Evolutionary conservation across 1,284 basidiomycete genomes (phyloP).

Genomic region (Sutorius eximius): DNA sequence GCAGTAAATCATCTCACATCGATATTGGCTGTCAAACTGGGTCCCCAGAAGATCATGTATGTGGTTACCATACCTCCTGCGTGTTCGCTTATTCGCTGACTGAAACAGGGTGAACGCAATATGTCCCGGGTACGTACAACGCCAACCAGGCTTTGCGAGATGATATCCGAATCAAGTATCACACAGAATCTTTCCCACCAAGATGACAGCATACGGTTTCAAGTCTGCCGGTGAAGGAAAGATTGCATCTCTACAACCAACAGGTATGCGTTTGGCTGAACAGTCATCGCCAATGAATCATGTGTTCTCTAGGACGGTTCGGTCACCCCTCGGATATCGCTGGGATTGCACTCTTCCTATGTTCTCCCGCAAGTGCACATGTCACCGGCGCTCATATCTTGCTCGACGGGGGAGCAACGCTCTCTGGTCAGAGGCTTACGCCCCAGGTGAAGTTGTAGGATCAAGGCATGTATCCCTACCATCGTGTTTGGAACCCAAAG

Average conservation of each 20-base stretch:
- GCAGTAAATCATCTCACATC: slow-evolving; percentile 84
- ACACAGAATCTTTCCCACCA: slow-evolving; percentile 74
- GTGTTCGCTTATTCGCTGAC: background rate
- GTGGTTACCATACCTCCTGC: slow-evolving; percentile 23
- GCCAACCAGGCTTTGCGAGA: background rate
- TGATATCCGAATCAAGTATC: slow-evolving; percentile 2
- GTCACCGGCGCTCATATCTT: slow-evolving; percentile 72
- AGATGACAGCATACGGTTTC: slow-evolving; percentile 83
- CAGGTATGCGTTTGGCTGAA: slow-evolving; percentile 43
- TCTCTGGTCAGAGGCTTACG: slow-evolving; percentile 28
- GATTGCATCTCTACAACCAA: slow-evolving; percentile 56
- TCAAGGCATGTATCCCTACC: background rate
- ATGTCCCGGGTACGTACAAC: slow-evolving; percentile 58
- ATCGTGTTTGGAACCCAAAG: background rate
- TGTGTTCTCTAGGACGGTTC: slow-evolving; percentile 52
- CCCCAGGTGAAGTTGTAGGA: slow-evolving; percentile 43
- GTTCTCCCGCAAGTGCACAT: slow-evolving; percentile 70
- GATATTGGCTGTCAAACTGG: slow-evolving; percentile 69
- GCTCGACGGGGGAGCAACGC: slow-evolving; percentile 59
- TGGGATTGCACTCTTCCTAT: slow-evolving; percentile 72
- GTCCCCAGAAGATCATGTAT: slow-evolving; percentile 61
- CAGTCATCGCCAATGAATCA: background rate
- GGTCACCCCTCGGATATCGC: slow-evolving; percentile 74
- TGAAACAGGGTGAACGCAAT: slow-evolving; percentile 81
- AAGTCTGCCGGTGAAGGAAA: slow-evolving; percentile 55